Percentiles rank a stretch among this genome's conserved stretches.
Evolutionary conservation across 2,329 filamentous ascomycete species (phyloP).

Genomic region (Exutisphaerella laricina): DNA sequence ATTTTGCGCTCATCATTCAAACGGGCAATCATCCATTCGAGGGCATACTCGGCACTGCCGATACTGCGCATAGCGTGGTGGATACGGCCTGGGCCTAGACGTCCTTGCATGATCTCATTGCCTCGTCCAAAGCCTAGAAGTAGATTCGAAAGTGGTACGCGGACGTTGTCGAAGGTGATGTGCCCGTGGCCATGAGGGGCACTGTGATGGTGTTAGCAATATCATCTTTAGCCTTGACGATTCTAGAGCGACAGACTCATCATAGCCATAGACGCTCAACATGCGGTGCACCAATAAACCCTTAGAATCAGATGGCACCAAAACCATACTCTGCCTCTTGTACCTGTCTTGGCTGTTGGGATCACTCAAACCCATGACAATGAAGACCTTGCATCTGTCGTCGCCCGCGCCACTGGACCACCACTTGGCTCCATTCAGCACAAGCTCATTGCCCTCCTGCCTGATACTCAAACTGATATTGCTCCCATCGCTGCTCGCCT

Average conservation of each 20-base stretch:
- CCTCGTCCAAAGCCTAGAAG: slow-evolving; percentile 88
- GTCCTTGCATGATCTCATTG: slow-evolving; percentile 97
- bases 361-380: slow-evolving; percentile 94
- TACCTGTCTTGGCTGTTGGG: slow-evolving; percentile 69
- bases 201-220: slow-evolving; percentile 9
- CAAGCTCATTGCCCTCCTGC: slow-evolving; percentile 78
- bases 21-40: slow-evolving; percentile 91
- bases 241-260: slow-evolving; percentile 51
- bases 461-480: slow-evolving; percentile 62
- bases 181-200: slow-evolving; percentile 98
- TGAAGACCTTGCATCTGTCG: slow-evolving; percentile 83
- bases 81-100: slow-evolving; percentile 90
- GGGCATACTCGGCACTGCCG: slow-evolving; percentile 78
- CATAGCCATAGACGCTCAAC: slow-evolving; percentile 91
- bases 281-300: slow-evolving; percentile 90
- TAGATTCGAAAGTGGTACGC: slow-evolving; percentile 74
- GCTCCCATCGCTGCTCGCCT: slow-evolving; percentile 47
- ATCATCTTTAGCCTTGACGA: background rate
- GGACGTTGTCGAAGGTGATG: slow-evolving; percentile 81
- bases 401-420: slow-evolving; percentile 97
- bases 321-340: slow-evolving; percentile 86
- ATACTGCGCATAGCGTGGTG: slow-evolving; percentile 97
- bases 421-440: slow-evolving; percentile 98
- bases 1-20: slow-evolving; percentile 89
- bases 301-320: slow-evolving; percentile 74